Evolutionary conservation across 2,329 filamentous ascomycete genomes (phyloP), one percentile per base, ranked within the genome.

Genomic region (Cadophora gregata): DNA sequence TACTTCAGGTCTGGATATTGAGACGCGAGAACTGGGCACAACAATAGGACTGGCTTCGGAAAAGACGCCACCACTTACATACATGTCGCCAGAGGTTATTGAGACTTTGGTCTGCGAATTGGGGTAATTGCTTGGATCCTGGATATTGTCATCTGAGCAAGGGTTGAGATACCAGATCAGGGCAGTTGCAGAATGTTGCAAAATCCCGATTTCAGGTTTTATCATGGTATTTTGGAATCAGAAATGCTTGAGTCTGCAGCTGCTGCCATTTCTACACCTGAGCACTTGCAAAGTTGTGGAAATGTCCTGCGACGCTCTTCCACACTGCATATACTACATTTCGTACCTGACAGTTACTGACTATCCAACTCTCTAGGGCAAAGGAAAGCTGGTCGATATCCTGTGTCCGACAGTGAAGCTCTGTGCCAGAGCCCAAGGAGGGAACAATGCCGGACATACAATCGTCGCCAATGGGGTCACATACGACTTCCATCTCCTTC

Each of bases 361-460:
- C 33, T 58, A 21, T 24, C n/a, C 9, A 58, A 19, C 10, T 31
- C 31, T 38, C 12, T n/a, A 70, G 61, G 77, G 75, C 62, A 86
- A 87, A 77, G 86, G 85, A 69, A 88, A 88, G 76, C 83, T 88
- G 64, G 84, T 85, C 72, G 86, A 85, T 73, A 83, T 85, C 68
- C 79, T 84, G 63, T 81, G 78, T 68, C 42, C 53, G 24, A 59
- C 64, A 19, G 58, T 65, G 3, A 51, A 66, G 48, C 33, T 67
- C 14, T 60, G 61, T 19, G 66, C 65, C 5, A 62, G 67, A 68
- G 65, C 64, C 1, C 64, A 70, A 73, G 85, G 85, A 62, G 85
- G 85, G 58, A 62, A 66, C 21, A 87, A 87, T 78, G 85, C 86
- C 24, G 80, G 81, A 62, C 72, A 81, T 71, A 84, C 82, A 25